Percentiles rank a stretch among this genome's conserved stretches.
These are phyloP conservation scores for Raddia guianensis DNA, from an alignment of 176 grass and related monocot species.

Conservation along the genomic window DNA sequence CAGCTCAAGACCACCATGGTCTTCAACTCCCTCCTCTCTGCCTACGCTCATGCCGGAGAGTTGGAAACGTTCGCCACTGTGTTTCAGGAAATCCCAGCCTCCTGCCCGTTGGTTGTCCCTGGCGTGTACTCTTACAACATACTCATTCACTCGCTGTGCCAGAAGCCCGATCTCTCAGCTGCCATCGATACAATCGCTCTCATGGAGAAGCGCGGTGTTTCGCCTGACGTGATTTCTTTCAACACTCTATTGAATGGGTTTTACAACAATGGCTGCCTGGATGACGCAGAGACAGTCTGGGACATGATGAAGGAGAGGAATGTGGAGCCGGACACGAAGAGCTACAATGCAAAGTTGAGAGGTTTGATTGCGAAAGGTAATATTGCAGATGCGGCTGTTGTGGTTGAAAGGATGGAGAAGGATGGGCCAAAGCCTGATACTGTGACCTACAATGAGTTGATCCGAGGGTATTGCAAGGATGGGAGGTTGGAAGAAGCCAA, in stretches of 20 bases:
- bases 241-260: slow-evolving; percentile 56
- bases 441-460: slow-evolving; percentile 60
- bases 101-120: slow-evolving; percentile 43
- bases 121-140: slow-evolving; percentile 59
- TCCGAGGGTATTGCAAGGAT: slow-evolving; percentile 49
- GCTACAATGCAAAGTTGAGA: slow-evolving; percentile 66
- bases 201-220: slow-evolving; percentile 56
- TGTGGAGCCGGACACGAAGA: slow-evolving; percentile 35
- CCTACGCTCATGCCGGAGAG: slow-evolving; percentile 24
- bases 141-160: slow-evolving; percentile 42
- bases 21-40: slow-evolving; percentile 53
- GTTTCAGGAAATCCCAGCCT: slow-evolving; percentile 49
- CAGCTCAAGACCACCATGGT: slow-evolving; percentile 31
- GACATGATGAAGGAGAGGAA: slow-evolving; percentile 61
- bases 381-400: slow-evolving; percentile 39
- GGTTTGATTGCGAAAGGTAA: slow-evolving; percentile 45
- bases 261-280: slow-evolving; percentile 24
- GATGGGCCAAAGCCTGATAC: slow-evolving; percentile 60
- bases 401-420: slow-evolving; percentile 51
- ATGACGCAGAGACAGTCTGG: slow-evolving; percentile 51
- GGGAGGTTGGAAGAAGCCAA: slow-evolving; percentile 60
- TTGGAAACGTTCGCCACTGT: slow-evolving; percentile 23
- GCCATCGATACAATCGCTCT: slow-evolving; percentile 44
- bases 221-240: slow-evolving; percentile 46
- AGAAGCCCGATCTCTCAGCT: slow-evolving; percentile 48